Evolutionary conservation across 2,329 filamentous ascomycete genomes (phyloP), one percentile per base, ranked within the genome.

Genomic region (Penicillium griseofulvum): DNA sequence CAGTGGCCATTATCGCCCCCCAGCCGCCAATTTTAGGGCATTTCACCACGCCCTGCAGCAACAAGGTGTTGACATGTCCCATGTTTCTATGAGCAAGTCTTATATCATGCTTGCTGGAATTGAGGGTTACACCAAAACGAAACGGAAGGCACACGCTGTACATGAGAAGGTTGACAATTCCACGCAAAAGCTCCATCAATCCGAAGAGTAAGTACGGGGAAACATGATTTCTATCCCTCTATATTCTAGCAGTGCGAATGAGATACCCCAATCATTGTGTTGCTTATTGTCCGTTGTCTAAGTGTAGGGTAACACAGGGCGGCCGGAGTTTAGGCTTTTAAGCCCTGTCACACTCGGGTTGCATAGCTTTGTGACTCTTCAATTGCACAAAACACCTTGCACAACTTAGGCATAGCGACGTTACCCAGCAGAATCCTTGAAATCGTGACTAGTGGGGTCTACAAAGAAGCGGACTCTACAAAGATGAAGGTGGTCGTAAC

Each of bases 1-100:
- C 1, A 87, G 83, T 64, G 91, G 91, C 0, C 91, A 96, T 73
- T 96, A 96, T 70, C 84, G 91, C 0, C 91, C 91, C 0, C 90
- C 91, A 0, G 84, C 89, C 0, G 83, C 84, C 57, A 96, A 93
- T 68, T 96, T 96, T 68, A 85, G 88, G 29, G 86, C 87, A 1
- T 96, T 96, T 66, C 83, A 96, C 2, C 83, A 86, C 58, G 86
- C 81, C 9, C 78, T 97, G 5, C 84, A 86, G 62, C 85, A 87
- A 0, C 83, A 83, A 31, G 88, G 88, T 1, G 91, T 88, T 0
- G 91, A 97, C 71, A 89, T 92, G 83, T 84, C 82, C 14, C 86
- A 83, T 26, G 86, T 95, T 11, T 88, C 86, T 17, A 89, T 96
- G 43, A 90, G 87, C 39, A 87, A 91, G 64, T 88, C 87, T 1